phyloP scores from a whole-genome alignment of 1,284 basidiomycete species.

The Pseudozyma tsukubaensis region DNA sequence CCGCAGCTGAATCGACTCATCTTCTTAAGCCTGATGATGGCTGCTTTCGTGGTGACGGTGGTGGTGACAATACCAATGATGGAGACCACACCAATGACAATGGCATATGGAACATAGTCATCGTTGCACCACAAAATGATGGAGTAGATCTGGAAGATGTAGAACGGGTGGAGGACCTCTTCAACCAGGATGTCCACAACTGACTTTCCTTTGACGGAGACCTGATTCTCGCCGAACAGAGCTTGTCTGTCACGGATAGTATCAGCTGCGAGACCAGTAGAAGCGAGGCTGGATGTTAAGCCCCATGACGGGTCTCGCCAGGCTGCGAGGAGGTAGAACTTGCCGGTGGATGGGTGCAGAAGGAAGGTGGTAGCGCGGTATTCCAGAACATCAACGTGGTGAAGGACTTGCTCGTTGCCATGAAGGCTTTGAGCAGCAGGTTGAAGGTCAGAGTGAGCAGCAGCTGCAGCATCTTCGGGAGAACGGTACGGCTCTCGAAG shows the following conservation, averaged over 20 bases:
- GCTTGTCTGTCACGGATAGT: slow-evolving; percentile 15
- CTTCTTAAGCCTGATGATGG: slow-evolving; percentile 44
- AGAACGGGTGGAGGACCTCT: slow-evolving; percentile 56
- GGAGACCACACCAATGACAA: slow-evolving; percentile 40
- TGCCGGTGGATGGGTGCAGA: slow-evolving; percentile 37
- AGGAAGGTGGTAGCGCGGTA: slow-evolving; percentile 45
- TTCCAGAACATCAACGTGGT: slow-evolving; percentile 35
- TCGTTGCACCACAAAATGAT: slow-evolving; percentile 54
- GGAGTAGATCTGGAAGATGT: slow-evolving; percentile 52
- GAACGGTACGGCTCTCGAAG: slow-evolving; percentile 20
- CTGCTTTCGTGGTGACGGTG: slow-evolving; percentile 44
- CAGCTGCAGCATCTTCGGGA: slow-evolving; percentile 21
- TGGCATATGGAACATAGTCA: slow-evolving; percentile 48
- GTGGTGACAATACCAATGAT: slow-evolving; percentile 49
- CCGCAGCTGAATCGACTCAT: slow-evolving; percentile 49
- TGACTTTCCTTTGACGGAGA: slow-evolving; percentile 43
- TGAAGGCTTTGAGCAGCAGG: background rate
- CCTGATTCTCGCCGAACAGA: slow-evolving; percentile 49
- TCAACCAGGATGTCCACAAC: slow-evolving; percentile 36
- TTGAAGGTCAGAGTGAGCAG: background rate
- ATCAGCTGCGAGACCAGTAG: slow-evolving; percentile 14
- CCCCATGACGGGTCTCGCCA: slow-evolving; percentile 37
- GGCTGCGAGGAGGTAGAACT: slow-evolving; percentile 32
- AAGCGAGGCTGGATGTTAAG: slow-evolving; percentile 15
- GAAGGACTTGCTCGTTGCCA: background rate